Percentiles rank a stretch among this genome's conserved stretches.
Conservation (phyloP, 2,329 filamentous ascomycete species). For the Nothopassalora personata region DNA sequence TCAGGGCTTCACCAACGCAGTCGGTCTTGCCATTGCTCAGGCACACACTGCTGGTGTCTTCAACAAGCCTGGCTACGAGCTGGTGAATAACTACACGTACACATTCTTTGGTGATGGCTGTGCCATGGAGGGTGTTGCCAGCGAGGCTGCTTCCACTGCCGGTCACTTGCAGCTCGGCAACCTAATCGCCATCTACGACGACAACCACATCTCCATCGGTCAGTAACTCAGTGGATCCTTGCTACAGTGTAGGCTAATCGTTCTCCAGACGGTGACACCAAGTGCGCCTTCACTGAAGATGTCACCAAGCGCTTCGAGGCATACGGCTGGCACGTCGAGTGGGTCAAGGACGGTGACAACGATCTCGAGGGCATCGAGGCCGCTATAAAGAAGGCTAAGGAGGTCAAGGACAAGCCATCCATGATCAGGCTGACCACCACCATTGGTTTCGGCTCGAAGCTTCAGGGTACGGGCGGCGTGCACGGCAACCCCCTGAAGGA, state of each 20-base stretch:
- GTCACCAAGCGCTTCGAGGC: conserved; percentile 90
- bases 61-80: conserved; percentile 91
- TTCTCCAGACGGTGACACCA: conserved; percentile 78
- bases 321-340: conserved; percentile 90
- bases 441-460: conserved; percentile 91
- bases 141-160: conserved; percentile 84
- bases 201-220: conserved; percentile 92
- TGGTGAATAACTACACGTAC: conserved; percentile 97
- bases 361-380: conserved; percentile 83
- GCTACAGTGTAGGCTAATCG: conserved; percentile 11
- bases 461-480: conserved; percentile 89
- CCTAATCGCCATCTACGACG: conserved; percentile 93
- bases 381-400: conserved; percentile 78
- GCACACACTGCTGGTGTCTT: conserved; percentile 83
- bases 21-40: conserved; percentile 95
- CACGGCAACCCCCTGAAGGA: conserved; percentile 94
- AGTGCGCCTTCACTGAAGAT: conserved; percentile 94
- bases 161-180: conserved; percentile 97
- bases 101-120: conserved; percentile 96
- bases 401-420: conserved; percentile 91
- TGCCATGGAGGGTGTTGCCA: conserved; percentile 95
- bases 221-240: conserved; percentile 26
- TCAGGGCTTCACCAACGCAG: conserved; percentile 94
- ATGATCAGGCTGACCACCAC: conserved; percentile 96
- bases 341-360: conserved; percentile 80